Evolutionary conservation across 2,329 filamentous ascomycete genomes (phyloP).

Genomic region (Sporothrix curviconia): DNA sequence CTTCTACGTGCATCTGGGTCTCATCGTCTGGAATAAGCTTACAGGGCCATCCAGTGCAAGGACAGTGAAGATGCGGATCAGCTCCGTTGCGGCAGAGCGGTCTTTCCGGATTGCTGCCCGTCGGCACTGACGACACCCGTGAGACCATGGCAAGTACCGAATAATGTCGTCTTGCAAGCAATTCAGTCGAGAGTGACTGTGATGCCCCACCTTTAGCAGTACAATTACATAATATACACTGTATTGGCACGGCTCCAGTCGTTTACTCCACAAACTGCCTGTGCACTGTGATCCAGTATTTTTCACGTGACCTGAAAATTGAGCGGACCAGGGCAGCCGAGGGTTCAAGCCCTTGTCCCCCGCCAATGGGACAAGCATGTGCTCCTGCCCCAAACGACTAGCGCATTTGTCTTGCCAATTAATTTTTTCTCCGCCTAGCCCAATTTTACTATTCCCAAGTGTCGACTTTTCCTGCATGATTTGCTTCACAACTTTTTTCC

Average conservation of each 20-base stretch:
- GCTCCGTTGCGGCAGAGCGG: no score
- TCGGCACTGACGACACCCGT: no score
- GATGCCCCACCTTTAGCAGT: no score
- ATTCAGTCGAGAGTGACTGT: background rate
- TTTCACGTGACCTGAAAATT: background rate
- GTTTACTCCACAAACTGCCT: no score
- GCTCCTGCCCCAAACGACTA: background rate
- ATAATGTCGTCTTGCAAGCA: no score
- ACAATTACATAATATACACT: no score
- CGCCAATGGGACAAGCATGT: background rate
- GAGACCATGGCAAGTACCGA: no score
- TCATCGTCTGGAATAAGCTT: background rate
- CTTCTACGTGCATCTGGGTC: background rate
- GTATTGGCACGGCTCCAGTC: background rate
- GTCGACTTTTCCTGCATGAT: background rate
- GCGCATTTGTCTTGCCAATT: background rate
- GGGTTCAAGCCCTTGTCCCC: constrained; percentile 12
- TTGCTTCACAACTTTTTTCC: constrained; percentile 8
- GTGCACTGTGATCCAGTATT: background rate
- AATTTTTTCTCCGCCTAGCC: constrained; percentile 1
- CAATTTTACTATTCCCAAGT: constrained; percentile 1
- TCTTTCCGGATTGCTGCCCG: no score
- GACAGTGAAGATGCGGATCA: no score
- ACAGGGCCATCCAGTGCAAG: no score
- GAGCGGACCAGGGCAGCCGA: background rate